Percentiles rank a stretch among this genome's conserved stretches.
These are phyloP conservation scores for Tuctoria greenei DNA, from an alignment of 176 grass and related monocot species.

Conservation along the genomic window DNA sequence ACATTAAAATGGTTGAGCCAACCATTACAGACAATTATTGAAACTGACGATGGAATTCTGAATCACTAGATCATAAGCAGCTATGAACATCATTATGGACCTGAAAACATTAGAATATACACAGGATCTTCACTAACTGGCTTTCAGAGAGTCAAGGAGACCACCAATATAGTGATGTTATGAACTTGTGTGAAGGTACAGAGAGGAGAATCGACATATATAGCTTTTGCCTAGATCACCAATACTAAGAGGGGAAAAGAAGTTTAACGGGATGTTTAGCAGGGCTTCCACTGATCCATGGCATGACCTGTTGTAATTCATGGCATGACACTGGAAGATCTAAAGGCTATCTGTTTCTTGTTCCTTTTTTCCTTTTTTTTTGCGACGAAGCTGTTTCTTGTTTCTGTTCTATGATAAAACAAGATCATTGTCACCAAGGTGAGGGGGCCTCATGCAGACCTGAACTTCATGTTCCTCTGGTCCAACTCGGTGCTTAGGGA, in stretches of 20 bases:
- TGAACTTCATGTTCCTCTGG: conserved; percentile 79
- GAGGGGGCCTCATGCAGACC: conserved; percentile 73
- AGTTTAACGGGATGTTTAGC: conserved; percentile 26
- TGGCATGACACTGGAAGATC: conserved; percentile 35
- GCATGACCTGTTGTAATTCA: conserved; percentile 30
- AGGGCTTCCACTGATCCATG: conserved; percentile 19
- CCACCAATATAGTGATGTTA: conserved; percentile 38
- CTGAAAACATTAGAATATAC: conserved; percentile 29
- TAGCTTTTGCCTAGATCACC: conserved; percentile 37
- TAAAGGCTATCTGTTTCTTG: conserved; percentile 24
- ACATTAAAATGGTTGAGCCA: conserved; percentile 7
- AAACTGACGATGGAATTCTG: neutral
- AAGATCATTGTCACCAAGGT: conserved; percentile 60
- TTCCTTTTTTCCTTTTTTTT: neutral
- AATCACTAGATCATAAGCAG: conserved; percentile 25
- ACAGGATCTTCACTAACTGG: conserved; percentile 31
- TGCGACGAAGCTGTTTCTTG: too few relatives aligned
- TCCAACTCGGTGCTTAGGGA: conserved; percentile 64
- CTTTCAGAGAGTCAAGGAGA: conserved; percentile 47
- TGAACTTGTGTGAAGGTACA: conserved; percentile 27
- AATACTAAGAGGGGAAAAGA: conserved; percentile 26
- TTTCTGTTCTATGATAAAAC: conserved; percentile 51
- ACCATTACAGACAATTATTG: conserved; percentile 6
- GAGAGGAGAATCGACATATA: conserved; percentile 27
- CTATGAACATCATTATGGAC: conserved; percentile 24